phyloP scores from a whole-genome alignment of 257 asterid species.

The Nicotiana sylvestris region DNA sequence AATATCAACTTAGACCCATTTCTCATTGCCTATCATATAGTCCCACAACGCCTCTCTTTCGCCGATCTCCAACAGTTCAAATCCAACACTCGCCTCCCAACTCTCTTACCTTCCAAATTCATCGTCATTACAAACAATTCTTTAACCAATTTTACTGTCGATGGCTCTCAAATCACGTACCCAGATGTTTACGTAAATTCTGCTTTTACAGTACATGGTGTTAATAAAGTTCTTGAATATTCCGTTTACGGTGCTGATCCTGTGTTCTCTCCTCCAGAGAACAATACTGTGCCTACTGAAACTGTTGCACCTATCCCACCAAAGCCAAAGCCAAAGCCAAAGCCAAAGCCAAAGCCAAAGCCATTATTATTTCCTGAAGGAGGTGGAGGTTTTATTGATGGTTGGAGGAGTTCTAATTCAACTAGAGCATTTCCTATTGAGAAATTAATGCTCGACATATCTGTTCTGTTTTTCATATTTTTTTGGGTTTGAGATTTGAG shows the following conservation, averaged over 20 bases:
- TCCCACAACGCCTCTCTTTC: slow-evolving; percentile 68
- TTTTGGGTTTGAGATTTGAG: too few relatives aligned
- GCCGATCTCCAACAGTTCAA: slow-evolving; percentile 32
- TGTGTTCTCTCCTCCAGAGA: neutral
- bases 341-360: too few relatives aligned
- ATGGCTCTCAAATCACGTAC: slow-evolving; percentile 43
- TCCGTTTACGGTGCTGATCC: slow-evolving; percentile 23
- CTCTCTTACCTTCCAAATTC: slow-evolving; percentile 49
- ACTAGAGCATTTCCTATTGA: too few relatives aligned
- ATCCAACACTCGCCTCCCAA: slow-evolving; percentile 45
- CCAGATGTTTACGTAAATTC: slow-evolving; percentile 36
- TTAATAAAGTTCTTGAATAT: slow-evolving; percentile 48
- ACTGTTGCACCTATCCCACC: neutral
- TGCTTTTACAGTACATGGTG: slow-evolving; percentile 57
- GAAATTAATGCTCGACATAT: too few relatives aligned
- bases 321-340: neutral
- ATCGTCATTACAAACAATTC: slow-evolving; percentile 52
- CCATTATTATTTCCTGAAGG: too few relatives aligned
- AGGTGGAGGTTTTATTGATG: too few relatives aligned
- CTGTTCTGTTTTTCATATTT: too few relatives aligned
- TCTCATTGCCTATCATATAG: slow-evolving; percentile 53
- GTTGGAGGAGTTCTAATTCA: too few relatives aligned
- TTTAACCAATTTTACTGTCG: slow-evolving; percentile 37
- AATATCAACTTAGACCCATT: slow-evolving; percentile 32
- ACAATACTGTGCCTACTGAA: neutral